Percentiles rank a stretch among this genome's conserved stretches.
phyloP scores from a whole-genome alignment of 192 early-diverging fungal genomes.

The Geosiphon pyriformis region DNA sequence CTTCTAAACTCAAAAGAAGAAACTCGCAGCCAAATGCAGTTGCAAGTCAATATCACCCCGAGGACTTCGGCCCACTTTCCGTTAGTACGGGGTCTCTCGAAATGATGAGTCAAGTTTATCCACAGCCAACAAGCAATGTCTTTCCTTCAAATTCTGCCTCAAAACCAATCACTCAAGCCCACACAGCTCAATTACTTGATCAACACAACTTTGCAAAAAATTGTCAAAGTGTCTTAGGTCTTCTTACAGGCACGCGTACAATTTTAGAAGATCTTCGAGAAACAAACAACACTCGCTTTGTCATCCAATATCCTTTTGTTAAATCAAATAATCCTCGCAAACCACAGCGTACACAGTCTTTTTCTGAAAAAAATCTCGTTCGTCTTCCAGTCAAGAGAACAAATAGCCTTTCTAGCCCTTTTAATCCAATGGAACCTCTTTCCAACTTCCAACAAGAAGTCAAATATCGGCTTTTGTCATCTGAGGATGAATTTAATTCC shows the following conservation, averaged over 20 bases:
- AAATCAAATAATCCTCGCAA: conserved; percentile 23
- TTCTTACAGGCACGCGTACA: conserved; percentile 58
- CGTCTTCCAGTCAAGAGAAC: conserved; percentile 3
- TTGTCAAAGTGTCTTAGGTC: conserved; percentile 60
- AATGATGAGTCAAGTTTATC: not conserved
- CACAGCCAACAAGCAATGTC: not conserved
- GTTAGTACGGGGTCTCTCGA: not conserved
- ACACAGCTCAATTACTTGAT: conserved; percentile 30
- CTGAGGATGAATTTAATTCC: conserved; percentile 25
- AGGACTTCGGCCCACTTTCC: not conserved
- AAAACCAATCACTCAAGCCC: not conserved
- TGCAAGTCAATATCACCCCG: not conserved
- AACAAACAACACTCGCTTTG: conserved; percentile 47
- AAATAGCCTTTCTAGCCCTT: conserved; percentile 28
- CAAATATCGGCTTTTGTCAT: not conserved
- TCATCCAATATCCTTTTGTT: conserved; percentile 19
- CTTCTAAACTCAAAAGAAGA: not conserved
- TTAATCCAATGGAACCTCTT: not conserved
- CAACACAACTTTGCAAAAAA: conserved; percentile 72
- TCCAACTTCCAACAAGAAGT: conserved; percentile 4
- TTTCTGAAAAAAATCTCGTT: conserved; percentile 29
- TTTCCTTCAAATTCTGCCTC: not conserved
- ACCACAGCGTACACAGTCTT: conserved; percentile 27
- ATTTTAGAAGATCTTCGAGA: conserved; percentile 67
- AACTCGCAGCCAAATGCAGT: not conserved